These are phyloP conservation scores for Iberis amara DNA, from an alignment of 441 rosid genomes.

Conservation along the genomic window DNA sequence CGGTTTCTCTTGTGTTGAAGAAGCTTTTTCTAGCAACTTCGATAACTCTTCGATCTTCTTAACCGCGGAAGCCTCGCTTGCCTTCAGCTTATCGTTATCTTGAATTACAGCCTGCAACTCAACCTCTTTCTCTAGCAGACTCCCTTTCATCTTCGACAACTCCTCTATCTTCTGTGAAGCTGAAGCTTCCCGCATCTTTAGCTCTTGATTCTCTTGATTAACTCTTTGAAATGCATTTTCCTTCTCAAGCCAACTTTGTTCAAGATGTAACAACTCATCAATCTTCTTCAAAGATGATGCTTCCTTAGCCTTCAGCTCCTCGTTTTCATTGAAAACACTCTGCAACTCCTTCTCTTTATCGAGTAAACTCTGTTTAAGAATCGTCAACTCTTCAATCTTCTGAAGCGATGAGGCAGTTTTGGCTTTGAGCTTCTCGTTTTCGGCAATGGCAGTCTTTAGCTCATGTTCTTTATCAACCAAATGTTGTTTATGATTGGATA, in stretches of 20 bases:
- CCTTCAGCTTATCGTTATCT: slow-evolving; percentile 57
- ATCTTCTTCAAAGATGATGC: slow-evolving; percentile 25
- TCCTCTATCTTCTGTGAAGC: slow-evolving; percentile 65
- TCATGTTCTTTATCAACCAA: slow-evolving; percentile 44
- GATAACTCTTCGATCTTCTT: slow-evolving; percentile 69
- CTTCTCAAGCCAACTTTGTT: slow-evolving; percentile 22
- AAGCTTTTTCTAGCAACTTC: slow-evolving; percentile 40
- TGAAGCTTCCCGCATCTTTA: slow-evolving; percentile 23
- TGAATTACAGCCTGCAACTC: slow-evolving; percentile 61
- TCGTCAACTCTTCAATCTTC: slow-evolving; percentile 66
- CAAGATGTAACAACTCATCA: slow-evolving; percentile 28
- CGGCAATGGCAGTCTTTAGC: slow-evolving; percentile 32
- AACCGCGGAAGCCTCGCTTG: slow-evolving; percentile 47
- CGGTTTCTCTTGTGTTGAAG: slow-evolving; percentile 46
- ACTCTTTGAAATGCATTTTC: slow-evolving; percentile 10
- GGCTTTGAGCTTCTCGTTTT: slow-evolving; percentile 28
- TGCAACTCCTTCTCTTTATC: slow-evolving; percentile 26
- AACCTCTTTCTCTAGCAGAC: slow-evolving; percentile 59
- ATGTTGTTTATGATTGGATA: slow-evolving; percentile 35
- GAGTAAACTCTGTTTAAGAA: slow-evolving; percentile 44
- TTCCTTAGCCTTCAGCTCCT: slow-evolving; percentile 28
- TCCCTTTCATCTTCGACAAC: slow-evolving; percentile 55
- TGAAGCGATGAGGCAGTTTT: slow-evolving; percentile 44
- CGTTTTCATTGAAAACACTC: slow-evolving; percentile 32
- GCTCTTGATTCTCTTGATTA: slow-evolving; percentile 23